Evolutionary conservation across 257 asterid genomes (phyloP), one percentile per base, ranked within the genome.

Genomic region (Petunia axillaris): DNA sequence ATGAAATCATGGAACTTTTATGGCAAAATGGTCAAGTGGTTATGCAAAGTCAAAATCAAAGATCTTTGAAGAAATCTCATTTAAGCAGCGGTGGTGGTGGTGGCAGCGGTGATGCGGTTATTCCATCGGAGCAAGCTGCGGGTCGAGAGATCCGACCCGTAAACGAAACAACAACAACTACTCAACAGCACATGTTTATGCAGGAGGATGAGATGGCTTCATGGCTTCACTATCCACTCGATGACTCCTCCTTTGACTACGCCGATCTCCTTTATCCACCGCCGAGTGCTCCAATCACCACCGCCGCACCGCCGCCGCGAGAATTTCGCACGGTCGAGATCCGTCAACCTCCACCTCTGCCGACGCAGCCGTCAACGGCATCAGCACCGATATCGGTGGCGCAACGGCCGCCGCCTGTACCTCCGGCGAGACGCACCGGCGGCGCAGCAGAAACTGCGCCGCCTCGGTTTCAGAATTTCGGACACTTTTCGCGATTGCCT

Each of bases 181-280:
- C 88, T 1, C 64, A 78, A 39, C 90, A 88, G 10, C 89, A 91
- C 75, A 77, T 95, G 77, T 91, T 90, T 86, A 91, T 94, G 90
- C 98, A 91, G 80, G 98, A 93, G 80, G 97, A 91, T 10, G 98
- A 95, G 87, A 89, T 95, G 97, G 86, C 97, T 5, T 85, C 98
- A 3, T 95, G 97, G 97, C 96, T 94, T 38, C 96, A 91, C 77
- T 90, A 90, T 40, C 97, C 97, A 13, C 82, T 91, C 39, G 96
- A 93, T 11, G 97, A 92, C 4, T 76, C 94, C 53, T 81, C 96
- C 80, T 91, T 91, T 81, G 93, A 87, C 64, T 91, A 86, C 84
- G 82, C 94, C 55, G 94, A 94, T 84, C 87, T 91, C 82, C 90
- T 94, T 14, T 87, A 83, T 62, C 87, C 90, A 2, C 86, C 92